Base-by-base conservation (phyloP, 2,329 filamentous ascomycete genomes). In the Myotisia sp. region DNA sequence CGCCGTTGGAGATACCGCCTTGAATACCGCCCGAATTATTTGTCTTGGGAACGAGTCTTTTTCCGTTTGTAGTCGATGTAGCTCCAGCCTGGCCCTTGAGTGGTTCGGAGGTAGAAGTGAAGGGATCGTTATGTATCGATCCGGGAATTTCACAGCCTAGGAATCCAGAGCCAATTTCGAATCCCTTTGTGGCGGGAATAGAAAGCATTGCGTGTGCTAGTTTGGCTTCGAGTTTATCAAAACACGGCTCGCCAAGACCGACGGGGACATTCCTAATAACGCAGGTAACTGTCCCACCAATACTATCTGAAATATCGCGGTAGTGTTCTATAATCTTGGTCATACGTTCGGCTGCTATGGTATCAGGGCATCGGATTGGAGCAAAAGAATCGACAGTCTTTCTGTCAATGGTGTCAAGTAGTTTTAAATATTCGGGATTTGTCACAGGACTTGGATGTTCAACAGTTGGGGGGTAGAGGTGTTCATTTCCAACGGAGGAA, bases 21-120 rank as follows among this genome's bases (percentile, higher is more conserved):
- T 95, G 87, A 47, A 95, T 83, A 43, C 87, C 90, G 8, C 87
- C 87, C 2, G 79, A 87, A 66, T 93, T 85, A 66, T 95, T 95
- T 17, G 87, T 94, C 64, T 79, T 81, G 37, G 87, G 94, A 6
- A 76, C 78, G 34, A 94, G 70, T 42, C 67, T 70, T 12, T 79
- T 73, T 38, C 19, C 46, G 40, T 37, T 35, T 32, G 42, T 22
- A 48, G 44, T 6, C 38, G 32, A 33, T 17, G 40, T 39, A 10
- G 42, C 34, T 10, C 41, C 33, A 29, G 43, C 42, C 12, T 40
- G 22, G n/a, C n/a, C n/a, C n/a, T n/a, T n/a, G n/a, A n/a, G n/a
- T n/a, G n/a, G n/a, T n/a, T n/a, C n/a, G 13, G 67, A 54, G 5
- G 60, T 54, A 37, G 68, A 66, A 45, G 87, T 63, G 59, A 92